A percentile compares a stretch with the other conserved stretches of the same genome.
phyloP scores from a whole-genome alignment of 352 stramenopile genomes.

The Vaucheria bursata region DNA sequence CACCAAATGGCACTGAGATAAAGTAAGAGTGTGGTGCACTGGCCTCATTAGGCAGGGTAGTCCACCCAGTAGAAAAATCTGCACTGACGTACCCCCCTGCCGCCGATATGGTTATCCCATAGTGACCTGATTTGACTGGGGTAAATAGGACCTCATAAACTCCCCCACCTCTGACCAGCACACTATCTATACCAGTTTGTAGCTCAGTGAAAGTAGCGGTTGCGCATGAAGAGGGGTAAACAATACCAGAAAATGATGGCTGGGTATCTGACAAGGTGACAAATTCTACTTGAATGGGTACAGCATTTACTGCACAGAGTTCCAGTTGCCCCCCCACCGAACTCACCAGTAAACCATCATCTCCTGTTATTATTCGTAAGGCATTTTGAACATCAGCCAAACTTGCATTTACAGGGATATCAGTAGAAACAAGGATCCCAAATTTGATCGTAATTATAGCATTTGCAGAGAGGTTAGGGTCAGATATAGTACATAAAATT shows the following conservation, averaged over 20 bases:
- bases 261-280: neutral
- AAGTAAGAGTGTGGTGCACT: constrained; percentile 55
- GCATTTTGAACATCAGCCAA: neutral
- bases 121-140: constrained; percentile 60
- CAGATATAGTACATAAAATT: constrained; percentile 50
- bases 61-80: constrained; percentile 62
- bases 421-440: neutral
- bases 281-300: neutral
- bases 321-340: neutral
- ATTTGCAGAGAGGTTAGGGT: neutral
- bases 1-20: constrained; percentile 55
- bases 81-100: constrained; percentile 54
- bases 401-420: neutral
- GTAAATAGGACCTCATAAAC: constrained; percentile 61
- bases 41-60: constrained; percentile 58
- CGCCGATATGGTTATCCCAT: constrained; percentile 49
- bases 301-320: neutral
- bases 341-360: neutral
- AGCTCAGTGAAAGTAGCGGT: constrained; percentile 49
- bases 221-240: neutral
- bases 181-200: constrained; percentile 60
- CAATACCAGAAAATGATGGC: neutral
- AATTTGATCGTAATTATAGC: neutral
- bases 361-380: neutral
- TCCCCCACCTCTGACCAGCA: constrained; percentile 60